phyloP scores from a whole-genome alignment of 2,329 filamentous ascomycete genomes.

The Neonectria neomacrospora region DNA sequence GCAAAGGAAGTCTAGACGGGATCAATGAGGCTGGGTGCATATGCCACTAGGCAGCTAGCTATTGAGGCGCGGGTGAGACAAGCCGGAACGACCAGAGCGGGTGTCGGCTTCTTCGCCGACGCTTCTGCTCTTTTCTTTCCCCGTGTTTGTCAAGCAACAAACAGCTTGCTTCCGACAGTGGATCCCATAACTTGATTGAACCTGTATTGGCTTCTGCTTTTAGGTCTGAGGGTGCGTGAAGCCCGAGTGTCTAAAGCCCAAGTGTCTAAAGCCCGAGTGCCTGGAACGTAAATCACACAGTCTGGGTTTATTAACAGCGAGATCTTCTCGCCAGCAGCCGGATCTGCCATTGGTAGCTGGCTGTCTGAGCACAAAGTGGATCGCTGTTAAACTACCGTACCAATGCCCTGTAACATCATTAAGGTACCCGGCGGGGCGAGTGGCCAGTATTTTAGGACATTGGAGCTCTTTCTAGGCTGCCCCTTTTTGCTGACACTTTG shows the following conservation, averaged over 20 bases:
- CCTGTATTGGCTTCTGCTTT: neutral
- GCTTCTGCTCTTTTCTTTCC: neutral
- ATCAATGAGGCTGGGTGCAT: neutral
- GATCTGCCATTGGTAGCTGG: neutral
- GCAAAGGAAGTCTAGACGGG: neutral
- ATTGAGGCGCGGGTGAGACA: neutral
- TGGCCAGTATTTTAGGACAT: constrained; percentile 19
- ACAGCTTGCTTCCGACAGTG: neutral
- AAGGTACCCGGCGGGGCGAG: constrained; percentile 17
- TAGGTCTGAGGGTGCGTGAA: neutral
- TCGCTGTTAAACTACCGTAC: constrained; percentile 4
- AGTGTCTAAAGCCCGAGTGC: too few species aligned
- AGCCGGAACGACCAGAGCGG: too few species aligned
- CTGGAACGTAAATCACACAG: neutral
- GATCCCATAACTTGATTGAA: neutral
- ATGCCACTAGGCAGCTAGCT: neutral
- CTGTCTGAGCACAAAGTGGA: constrained; percentile 4
- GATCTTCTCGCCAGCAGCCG: neutral
- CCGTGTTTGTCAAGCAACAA: neutral
- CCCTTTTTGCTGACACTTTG: constrained; percentile 21
- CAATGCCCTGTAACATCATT: constrained; percentile 6
- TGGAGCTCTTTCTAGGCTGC: constrained; percentile 17
- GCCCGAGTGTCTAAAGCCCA: too few species aligned
- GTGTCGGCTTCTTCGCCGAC: neutral
- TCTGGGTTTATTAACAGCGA: neutral